Conservation (phyloP, 1,284 basidiomycete genomes). For the Marasmius oreades region DNA sequence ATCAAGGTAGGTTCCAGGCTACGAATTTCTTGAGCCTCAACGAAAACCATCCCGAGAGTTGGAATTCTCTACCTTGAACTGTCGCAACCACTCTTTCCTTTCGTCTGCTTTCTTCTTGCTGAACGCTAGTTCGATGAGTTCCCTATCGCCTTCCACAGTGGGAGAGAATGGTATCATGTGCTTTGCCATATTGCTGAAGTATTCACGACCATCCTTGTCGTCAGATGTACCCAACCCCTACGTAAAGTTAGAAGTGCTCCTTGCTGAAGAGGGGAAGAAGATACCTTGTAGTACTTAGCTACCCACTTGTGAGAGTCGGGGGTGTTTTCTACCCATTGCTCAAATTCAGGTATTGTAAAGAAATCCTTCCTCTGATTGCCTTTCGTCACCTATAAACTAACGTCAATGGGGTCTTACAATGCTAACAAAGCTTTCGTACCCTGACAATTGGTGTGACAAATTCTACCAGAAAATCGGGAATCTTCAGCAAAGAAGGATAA, state of each 20-base stretch:
- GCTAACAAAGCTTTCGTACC: constrained; percentile 43
- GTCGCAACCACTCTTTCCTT: constrained; percentile 96
- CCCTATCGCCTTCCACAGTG: constrained; percentile 79
- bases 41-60: constrained; percentile 5
- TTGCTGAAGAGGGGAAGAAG: constrained; percentile 16
- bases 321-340: constrained; percentile 85
- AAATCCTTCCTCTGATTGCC: constrained; percentile 84
- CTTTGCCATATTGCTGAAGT: constrained; percentile 90
- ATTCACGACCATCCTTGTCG: constrained; percentile 86
- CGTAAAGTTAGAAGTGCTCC: too few species aligned
- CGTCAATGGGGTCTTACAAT: constrained; percentile 1
- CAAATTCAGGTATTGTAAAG: constrained; percentile 98
- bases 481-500: constrained; percentile 90
- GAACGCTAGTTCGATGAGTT: constrained; percentile 96
- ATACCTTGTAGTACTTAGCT: constrained; percentile 94
- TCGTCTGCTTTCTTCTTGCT: constrained; percentile 99
- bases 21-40: constrained; percentile 2
- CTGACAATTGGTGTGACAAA: constrained; percentile 99
- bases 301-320: constrained; percentile 84
- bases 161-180: constrained; percentile 93
- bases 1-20: constrained; percentile 95
- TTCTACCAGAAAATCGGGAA: constrained; percentile 94
- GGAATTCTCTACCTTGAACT: constrained; percentile 70
- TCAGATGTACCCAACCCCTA: constrained; percentile 96
- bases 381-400: constrained; percentile 62